Evolutionary conservation across 2,329 filamentous ascomycete genomes (phyloP), one percentile per base, ranked within the genome.

Genomic region (Phaeosphaeria sp.): DNA sequence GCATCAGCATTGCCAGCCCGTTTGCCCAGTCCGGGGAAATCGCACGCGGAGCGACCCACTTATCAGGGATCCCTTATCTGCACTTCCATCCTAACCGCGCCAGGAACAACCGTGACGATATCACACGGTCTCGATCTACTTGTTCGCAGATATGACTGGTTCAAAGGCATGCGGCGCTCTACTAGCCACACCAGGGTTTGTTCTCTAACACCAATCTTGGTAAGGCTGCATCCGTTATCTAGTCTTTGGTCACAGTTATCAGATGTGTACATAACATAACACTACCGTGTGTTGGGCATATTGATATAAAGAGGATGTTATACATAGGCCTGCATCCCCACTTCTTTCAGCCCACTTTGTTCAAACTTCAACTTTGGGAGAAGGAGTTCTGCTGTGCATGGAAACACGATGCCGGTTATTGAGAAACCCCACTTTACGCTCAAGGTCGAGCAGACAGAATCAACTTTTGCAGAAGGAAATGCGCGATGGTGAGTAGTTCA

Each of bases 371-470:
- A 15, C 6, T 3, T 13, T 36, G 30, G 30, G 30, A 5, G 11
- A 6, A 6, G 25, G 11, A 30, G 25, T 30, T 30, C 25, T 30
- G 25, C 6, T 30, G 25, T 30, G 25, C 25, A 15, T 17, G n/a
- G n/a, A 6, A 27, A 22, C 49, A 60, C n/a, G 17, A 75, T 77
- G 73, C 63, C 68, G 22, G 49, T 64, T 41, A 72, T 81, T 52
- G 65, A 73, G 52, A 68, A 70, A 50, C 80, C 80, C 42, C 74
- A 73, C 54, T 69, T 68, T 50, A 54, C 65, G 43, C 55, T 83
- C 46, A 75, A 74, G 51, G 80, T 84, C 41, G 72, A 79, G 22
- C 81, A 83, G 65, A 70, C 78, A 1, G 72, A 76, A 50, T 83
- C 81, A 6, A 75, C 78, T 2, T 84, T 84, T 66, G 78, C 81